These are phyloP conservation scores for Scytalidium lignicola DNA, from an alignment of 2,329 filamentous ascomycete species.

Conservation along the genomic window DNA sequence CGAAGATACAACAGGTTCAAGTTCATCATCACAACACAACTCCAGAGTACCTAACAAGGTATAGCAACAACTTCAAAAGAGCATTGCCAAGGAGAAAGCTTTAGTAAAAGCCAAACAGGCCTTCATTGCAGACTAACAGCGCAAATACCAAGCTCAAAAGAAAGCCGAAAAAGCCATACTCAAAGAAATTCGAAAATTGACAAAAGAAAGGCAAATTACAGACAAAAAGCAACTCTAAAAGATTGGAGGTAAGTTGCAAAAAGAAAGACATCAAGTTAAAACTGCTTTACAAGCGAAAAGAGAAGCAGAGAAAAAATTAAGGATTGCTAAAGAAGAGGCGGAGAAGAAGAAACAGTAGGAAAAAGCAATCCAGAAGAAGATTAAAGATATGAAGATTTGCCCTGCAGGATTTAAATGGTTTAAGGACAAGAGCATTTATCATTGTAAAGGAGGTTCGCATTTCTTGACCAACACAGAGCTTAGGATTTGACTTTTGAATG, in stretches of 20 bases:
- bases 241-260: too few species aligned
- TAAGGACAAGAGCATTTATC: constrained; percentile 50
- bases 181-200: too few species aligned
- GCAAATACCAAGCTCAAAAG: constrained; percentile 21
- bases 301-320: too few species aligned
- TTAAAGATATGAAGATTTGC: constrained; percentile 52
- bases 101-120: too few species aligned
- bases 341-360: constrained; percentile 36
- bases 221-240: too few species aligned
- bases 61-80: constrained; percentile 53
- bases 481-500: constrained; percentile 1
- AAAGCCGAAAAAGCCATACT: constrained; percentile 6
- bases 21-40: constrained; percentile 39
- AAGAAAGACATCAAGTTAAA: too few species aligned
- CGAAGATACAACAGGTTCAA: not conserved
- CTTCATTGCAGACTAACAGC: too few species aligned
- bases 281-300: too few species aligned
- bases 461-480: constrained; percentile 39
- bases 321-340: constrained; percentile 28
- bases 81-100: too few species aligned
- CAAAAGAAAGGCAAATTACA: too few species aligned
- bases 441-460: constrained; percentile 58
- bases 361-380: constrained; percentile 36
- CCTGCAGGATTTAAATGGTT: constrained; percentile 57
- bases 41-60: constrained; percentile 52